A percentile compares a stretch with the other conserved stretches of the same genome.
phyloP scores from a whole-genome alignment of 148 eudicot genomes.

The Vaccinium macrocarpon region DNA sequence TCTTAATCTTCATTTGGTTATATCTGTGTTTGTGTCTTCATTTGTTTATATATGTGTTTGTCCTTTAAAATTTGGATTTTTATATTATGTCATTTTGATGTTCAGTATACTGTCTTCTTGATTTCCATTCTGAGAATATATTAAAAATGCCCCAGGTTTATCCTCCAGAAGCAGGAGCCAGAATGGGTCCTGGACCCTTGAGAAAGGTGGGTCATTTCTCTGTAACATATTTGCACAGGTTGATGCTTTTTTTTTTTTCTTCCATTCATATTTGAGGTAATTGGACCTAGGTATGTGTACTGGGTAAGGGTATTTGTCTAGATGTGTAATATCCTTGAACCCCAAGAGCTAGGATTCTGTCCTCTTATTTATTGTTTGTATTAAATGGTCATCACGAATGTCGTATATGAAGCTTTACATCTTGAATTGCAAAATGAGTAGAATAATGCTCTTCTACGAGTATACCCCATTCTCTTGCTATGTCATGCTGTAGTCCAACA shows the following conservation, averaged over 20 bases:
- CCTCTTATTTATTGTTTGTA: not conserved
- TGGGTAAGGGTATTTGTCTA: not conserved
- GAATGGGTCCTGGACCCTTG: conserved; percentile 43
- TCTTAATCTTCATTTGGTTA: not conserved
- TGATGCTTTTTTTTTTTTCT: not conserved
- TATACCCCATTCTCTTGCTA: not conserved
- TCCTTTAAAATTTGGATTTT: not conserved
- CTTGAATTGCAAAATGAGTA: not conserved
- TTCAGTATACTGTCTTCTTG: not conserved
- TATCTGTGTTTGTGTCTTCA: not conserved
- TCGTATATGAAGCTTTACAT: not conserved
- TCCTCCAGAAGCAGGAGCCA: conserved; percentile 30
- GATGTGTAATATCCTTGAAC: not conserved
- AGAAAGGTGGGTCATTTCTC: conserved; percentile 39
- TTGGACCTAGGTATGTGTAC: not conserved
- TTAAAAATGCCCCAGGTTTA: conserved; percentile 27
- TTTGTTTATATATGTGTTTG: not conserved
- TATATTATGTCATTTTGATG: not conserved
- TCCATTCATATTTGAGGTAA: not conserved
- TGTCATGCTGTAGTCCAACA: not conserved
- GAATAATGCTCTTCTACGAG: not conserved
- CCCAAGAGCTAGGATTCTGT: not conserved
- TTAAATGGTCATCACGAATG: not conserved
- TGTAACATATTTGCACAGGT: not conserved
- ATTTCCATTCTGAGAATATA: conserved; percentile 3